Conservation (phyloP, 768 basidiomycete species). For the Imleria badia region DNA sequence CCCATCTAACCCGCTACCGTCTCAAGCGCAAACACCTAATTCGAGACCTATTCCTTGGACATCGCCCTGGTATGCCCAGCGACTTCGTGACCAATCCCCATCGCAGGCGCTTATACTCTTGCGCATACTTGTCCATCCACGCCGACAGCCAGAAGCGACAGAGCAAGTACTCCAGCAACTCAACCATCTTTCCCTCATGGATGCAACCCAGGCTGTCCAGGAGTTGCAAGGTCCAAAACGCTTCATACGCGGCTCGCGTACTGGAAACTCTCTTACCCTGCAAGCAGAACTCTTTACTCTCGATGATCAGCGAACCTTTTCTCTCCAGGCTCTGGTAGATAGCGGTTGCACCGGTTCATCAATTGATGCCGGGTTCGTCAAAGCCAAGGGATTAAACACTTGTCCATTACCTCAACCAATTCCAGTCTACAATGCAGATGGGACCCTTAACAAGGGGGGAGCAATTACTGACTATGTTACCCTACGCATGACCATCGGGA, state of each 20-base stretch:
- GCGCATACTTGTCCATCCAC: background rate
- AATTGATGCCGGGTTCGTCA: background rate
- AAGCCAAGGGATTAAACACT: background rate
- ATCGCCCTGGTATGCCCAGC: too few relatives aligned
- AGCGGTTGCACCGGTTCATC: background rate
- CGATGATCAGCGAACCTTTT: background rate
- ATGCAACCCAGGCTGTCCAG: background rate
- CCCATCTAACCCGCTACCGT: too few relatives aligned
- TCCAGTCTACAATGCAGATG: too few relatives aligned
- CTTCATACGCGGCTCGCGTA: background rate
- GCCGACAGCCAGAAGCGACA: background rate
- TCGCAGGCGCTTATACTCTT: background rate
- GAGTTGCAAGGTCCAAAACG: background rate
- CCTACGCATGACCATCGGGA: too few relatives aligned
- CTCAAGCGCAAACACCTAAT: too few relatives aligned
- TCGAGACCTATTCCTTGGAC: too few relatives aligned
- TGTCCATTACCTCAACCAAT: background rate
- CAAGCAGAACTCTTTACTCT: background rate
- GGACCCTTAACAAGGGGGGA: too few relatives aligned
- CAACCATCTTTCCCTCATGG: background rate
- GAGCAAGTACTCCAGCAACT: too few relatives aligned
- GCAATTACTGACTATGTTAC: too few relatives aligned
- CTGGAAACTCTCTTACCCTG: background rate
- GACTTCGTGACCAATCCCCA: background rate
- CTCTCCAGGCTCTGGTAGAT: background rate